Percentiles rank a stretch among this genome's conserved stretches.
These are phyloP conservation scores for Cryptococcus floricola DNA, from an alignment of 1,284 basidiomycete species.

Conservation along the genomic window DNA sequence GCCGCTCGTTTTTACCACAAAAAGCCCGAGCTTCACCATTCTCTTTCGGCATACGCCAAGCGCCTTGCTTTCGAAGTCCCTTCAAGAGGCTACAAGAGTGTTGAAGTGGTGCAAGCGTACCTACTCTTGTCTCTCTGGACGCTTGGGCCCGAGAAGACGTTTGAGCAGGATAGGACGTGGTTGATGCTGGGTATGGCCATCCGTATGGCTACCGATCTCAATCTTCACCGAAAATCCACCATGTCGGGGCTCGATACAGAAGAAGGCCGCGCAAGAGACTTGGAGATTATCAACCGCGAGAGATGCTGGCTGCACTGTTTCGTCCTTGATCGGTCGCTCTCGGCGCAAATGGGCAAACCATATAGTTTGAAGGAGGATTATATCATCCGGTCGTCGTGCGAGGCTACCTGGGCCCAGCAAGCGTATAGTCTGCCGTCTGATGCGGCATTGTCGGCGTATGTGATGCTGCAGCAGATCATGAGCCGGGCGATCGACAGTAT, in stretches of 20 bases:
- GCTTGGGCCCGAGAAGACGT: conserved; percentile 84
- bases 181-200: conserved; percentile 80
- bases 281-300: conserved; percentile 79
- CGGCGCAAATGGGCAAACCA: conserved; percentile 60
- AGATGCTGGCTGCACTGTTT: conserved; percentile 92
- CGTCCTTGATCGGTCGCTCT: conserved; percentile 80
- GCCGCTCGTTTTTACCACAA: conserved; percentile 83
- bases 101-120: conserved; percentile 92
- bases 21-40: conserved; percentile 76
- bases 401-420: conserved; percentile 61
- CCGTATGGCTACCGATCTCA: conserved; percentile 87
- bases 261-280: conserved; percentile 55
- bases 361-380: conserved; percentile 56
- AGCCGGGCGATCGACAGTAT: conserved; percentile 84
- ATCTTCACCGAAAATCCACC: conserved; percentile 83
- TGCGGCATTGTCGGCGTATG: conserved; percentile 45
- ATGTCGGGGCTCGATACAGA: conserved; percentile 64
- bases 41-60: conserved; percentile 76
- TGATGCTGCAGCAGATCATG: conserved; percentile 76
- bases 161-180: conserved; percentile 97
- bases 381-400: conserved; percentile 77
- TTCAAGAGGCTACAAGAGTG: conserved; percentile 79
- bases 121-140: conserved; percentile 77
- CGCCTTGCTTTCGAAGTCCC: conserved; percentile 84
- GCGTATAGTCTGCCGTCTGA: conserved; percentile 63